Evolutionary conservation across 257 asterid species (phyloP).

Genomic region (Osmanthus fragrans): DNA sequence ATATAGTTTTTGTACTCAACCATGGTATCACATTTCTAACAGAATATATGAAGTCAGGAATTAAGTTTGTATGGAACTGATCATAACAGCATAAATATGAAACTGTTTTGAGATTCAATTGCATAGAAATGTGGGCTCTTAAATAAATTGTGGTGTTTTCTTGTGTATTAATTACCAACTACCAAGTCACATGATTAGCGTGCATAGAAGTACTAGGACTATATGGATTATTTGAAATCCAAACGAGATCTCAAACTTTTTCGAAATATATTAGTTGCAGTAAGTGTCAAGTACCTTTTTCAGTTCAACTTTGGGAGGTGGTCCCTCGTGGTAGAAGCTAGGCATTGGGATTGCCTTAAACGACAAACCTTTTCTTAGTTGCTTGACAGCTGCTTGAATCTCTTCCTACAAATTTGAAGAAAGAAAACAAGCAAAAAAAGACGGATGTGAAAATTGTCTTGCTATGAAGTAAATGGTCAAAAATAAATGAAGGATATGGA

Average conservation of each 20-base stretch:
- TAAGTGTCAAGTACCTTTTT: conserved; percentile 57
- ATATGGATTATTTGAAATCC: neutral
- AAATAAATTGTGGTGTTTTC: neutral
- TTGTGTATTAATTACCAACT: neutral
- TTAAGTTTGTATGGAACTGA: neutral
- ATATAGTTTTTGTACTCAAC: neutral
- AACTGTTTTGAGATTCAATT: neutral
- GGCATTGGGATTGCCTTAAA: conserved; percentile 96
- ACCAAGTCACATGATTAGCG: neutral
- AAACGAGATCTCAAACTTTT: neutral
- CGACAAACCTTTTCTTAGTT: conserved; percentile 64
- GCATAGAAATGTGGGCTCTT: neutral
- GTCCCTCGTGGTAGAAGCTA: conserved; percentile 84
- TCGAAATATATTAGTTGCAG: neutral
- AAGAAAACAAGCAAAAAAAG: conserved; percentile 9
- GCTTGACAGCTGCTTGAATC: conserved; percentile 68
- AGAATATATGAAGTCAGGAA: neutral
- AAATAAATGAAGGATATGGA: neutral
- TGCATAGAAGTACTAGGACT: neutral
- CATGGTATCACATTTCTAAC: neutral
- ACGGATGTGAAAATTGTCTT: neutral
- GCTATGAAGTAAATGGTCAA: neutral
- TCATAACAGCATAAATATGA: neutral
- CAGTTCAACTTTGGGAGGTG: conserved; percentile 71
- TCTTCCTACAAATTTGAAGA: conserved; percentile 60